Base-by-base conservation (phyloP, 1,284 basidiomycete genomes). In the Malassezia cuniculi region DNA sequence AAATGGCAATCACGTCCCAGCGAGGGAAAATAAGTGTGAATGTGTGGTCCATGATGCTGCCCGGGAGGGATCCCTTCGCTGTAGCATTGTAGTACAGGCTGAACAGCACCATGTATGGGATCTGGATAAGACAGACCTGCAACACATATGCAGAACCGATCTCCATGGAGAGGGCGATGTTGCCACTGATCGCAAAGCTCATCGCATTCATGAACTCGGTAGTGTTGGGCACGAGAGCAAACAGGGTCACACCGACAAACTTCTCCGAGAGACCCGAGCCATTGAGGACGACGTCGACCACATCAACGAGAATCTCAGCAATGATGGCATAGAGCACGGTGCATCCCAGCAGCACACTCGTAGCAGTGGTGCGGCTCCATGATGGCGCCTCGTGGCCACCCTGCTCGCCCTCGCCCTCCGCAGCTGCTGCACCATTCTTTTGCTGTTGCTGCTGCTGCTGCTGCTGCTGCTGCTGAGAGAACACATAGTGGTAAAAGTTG, bases 191-290 rank as follows among this genome's bases (percentile, higher is more conserved):
- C 12, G 93, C 90, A 62, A 99, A 99, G n/a, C 86, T 90, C 61
- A 97, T 93, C 39, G 93, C 93, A 66, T 97, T 97, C 90, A 97
- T 95, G 68, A 99, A 97, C 70, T 99, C 93, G 15, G 93, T 97
- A 12, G 89, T 94, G 68, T 97, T 97, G 8, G 93, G 93, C 0
- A 97, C 89, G 22, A 99, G 76, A 2, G 93, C 90, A 60, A 99
- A 97, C 7, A 99, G 74, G 0, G 89, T 95, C 41, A 97, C 76
- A 31, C 93, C 93, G 21, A 99, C 75, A 73, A 97, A 90, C 68
- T 99, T 99, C 66, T 97, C 90, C 49, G 93, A 85, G 26, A 97
- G 83, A 0, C 85, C 85, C 0, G 85, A 86, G n/a, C 80, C 86
- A 49, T 85, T 73, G 16, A 99, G 73, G 2, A 97, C 80, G 19